A percentile compares a stretch with the other conserved stretches of the same genome.
Evolutionary conservation across 176 grass and related monocot species (phyloP).

Genomic region (Dactylis glomerata): DNA sequence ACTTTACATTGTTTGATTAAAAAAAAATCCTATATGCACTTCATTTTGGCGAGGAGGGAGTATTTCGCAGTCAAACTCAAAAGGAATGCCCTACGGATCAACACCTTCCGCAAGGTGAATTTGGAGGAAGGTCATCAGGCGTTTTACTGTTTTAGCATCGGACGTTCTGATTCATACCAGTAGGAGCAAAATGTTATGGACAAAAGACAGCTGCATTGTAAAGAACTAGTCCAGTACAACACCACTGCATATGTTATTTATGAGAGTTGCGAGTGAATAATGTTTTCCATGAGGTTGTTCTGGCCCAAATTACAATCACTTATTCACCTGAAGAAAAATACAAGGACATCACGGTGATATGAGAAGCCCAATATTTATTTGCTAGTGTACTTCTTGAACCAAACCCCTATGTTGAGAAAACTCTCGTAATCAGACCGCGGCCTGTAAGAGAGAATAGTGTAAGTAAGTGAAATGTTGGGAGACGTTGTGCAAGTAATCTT

Average conservation of each 20-base stretch:
- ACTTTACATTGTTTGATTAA: no score
- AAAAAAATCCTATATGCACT: no score
- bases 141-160: neutral
- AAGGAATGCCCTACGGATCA: neutral
- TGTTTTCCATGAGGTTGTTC: neutral
- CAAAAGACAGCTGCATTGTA: neutral
- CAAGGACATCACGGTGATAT: neutral
- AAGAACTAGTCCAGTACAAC: conserved; percentile 1
- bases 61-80: neutral
- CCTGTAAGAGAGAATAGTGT: conserved; percentile 40
- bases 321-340: neutral
- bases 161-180: neutral
- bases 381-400: conserved; percentile 87
- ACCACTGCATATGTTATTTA: neutral
- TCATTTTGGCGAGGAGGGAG: no score
- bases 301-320: conserved; percentile 30
- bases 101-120: neutral
- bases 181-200: neutral
- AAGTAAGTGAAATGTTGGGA: conserved; percentile 14
- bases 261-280: neutral
- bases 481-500: neutral
- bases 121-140: neutral
- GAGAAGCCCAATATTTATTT: conserved; percentile 41
- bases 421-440: conserved; percentile 89
- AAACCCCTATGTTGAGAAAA: conserved; percentile 95